Conservation (phyloP, 2,329 filamentous ascomycete species). For the Sporothrix humicola region DNA sequence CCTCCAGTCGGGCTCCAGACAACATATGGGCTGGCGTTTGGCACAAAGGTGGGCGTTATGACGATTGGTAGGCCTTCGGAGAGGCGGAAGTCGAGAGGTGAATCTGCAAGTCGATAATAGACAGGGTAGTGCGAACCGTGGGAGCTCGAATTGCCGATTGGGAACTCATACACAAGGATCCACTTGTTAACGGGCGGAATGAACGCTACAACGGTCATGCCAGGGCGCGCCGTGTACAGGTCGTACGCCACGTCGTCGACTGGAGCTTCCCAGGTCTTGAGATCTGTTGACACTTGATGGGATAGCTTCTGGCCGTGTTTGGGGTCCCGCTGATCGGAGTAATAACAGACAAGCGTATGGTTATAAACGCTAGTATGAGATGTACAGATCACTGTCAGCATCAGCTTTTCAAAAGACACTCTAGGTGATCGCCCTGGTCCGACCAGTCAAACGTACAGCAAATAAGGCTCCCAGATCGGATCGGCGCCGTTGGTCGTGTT, state of each 20-base stretch:
- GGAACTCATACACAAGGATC: conserved; percentile 9
- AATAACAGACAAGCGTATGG: background rate
- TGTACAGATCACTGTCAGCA: background rate
- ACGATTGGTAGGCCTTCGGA: conserved; percentile 10
- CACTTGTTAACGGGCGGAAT: background rate
- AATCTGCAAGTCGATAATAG: background rate
- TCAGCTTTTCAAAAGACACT: background rate
- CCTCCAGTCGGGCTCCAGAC: background rate
- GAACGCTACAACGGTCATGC: conserved; percentile 3
- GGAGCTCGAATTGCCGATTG: background rate
- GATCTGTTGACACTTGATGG: conserved; percentile 10
- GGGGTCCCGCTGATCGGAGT: conserved; percentile 1
- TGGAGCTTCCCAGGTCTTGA: conserved; percentile 2
- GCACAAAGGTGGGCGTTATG: background rate
- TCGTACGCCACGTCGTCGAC: conserved; percentile 2
- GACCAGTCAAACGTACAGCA: background rate
- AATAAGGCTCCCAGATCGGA: conserved; percentile 1
- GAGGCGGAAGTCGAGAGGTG: conserved; percentile 2
- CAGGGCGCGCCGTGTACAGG: conserved; percentile 4
- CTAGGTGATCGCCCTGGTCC: background rate
- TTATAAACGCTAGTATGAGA: background rate
- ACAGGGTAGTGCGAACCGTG: conserved; percentile 4
- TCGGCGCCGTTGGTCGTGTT: conserved; percentile 5
- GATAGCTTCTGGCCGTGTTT: background rate
- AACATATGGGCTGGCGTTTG: conserved; percentile 6